Percentiles rank a stretch among this genome's conserved stretches.
phyloP scores from a whole-genome alignment of 2,329 filamentous ascomycete species.

The Cladosporium sp. region DNA sequence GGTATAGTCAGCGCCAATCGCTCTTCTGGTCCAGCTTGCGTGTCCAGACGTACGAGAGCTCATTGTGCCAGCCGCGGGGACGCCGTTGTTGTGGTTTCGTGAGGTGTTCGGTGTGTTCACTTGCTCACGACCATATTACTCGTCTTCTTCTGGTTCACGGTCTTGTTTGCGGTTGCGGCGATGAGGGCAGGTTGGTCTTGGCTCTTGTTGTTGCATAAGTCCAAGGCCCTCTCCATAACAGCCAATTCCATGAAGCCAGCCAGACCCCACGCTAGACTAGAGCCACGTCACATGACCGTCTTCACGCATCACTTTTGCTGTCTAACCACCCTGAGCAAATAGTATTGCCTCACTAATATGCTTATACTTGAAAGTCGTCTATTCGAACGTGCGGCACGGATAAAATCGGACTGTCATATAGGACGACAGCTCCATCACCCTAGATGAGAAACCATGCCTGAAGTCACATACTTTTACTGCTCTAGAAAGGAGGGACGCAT shows the following conservation, averaged over 20 bases:
- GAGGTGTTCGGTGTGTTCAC: neutral
- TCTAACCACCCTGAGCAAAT: too few species aligned
- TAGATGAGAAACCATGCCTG: neutral
- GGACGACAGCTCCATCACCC: neutral
- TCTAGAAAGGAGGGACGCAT: neutral
- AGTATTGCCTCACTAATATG: neutral
- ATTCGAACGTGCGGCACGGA: neutral
- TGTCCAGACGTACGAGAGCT: conserved; percentile 18
- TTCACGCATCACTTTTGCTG: neutral
- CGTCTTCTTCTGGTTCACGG: neutral
- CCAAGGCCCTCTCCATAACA: conserved; percentile 5
- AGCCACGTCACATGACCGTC: neutral
- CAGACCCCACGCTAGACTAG: neutral
- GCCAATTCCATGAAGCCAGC: conserved; percentile 5
- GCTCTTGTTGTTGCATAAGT: conserved; percentile 10
- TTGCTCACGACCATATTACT: conserved; percentile 1
- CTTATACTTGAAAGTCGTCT: neutral
- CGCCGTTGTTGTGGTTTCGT: conserved; percentile 1
- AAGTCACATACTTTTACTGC: neutral
- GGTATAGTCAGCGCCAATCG: conserved; percentile 1
- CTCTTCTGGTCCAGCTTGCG: conserved; percentile 2
- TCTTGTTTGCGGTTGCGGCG: neutral
- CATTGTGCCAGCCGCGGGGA: conserved; percentile 19
- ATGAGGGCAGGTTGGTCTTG: conserved; percentile 17
- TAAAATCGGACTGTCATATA: neutral